These are phyloP conservation scores for Lathyrus sativus DNA, from an alignment of 306 rosid genomes.

Conservation along the genomic window DNA sequence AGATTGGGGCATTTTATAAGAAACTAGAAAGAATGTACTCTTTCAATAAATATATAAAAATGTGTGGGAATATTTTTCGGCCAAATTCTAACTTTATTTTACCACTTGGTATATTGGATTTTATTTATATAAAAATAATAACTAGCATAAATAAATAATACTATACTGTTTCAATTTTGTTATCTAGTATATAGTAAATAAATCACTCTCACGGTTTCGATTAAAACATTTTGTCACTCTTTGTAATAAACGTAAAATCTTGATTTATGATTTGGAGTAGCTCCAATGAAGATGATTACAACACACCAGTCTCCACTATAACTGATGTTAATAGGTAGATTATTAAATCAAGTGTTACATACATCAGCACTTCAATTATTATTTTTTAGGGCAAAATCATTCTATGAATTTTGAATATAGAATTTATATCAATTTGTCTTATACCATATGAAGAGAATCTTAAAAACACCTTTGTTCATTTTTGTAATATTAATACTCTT, in stretches of 20 bases:
- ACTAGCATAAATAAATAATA: neutral
- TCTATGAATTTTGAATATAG: too few relatives aligned
- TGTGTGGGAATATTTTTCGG: too few relatives aligned
- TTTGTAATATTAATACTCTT: too few relatives aligned
- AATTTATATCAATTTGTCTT: too few relatives aligned
- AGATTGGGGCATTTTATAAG: neutral
- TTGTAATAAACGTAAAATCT: constrained; percentile 42
- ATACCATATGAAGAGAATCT: too few relatives aligned
- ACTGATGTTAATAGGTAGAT: constrained; percentile 36
- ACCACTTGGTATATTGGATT: too few relatives aligned
- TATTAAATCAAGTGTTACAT: constrained; percentile 21
- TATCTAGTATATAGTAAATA: neutral
- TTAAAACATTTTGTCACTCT: constrained; percentile 14
- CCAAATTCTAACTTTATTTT: too few relatives aligned
- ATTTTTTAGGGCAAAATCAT: neutral
- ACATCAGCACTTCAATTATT: neutral
- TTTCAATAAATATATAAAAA: neutral
- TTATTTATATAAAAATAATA: neutral
- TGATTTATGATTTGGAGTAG: constrained; percentile 17
- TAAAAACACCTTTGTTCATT: too few relatives aligned
- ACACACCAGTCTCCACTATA: constrained; percentile 1
- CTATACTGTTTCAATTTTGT: neutral
- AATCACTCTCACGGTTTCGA: constrained; percentile 9
- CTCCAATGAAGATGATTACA: constrained; percentile 30
- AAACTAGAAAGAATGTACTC: neutral